Conservation (phyloP, 1,284 basidiomycete species). For the Sanghuangporus weigelae region DNA sequence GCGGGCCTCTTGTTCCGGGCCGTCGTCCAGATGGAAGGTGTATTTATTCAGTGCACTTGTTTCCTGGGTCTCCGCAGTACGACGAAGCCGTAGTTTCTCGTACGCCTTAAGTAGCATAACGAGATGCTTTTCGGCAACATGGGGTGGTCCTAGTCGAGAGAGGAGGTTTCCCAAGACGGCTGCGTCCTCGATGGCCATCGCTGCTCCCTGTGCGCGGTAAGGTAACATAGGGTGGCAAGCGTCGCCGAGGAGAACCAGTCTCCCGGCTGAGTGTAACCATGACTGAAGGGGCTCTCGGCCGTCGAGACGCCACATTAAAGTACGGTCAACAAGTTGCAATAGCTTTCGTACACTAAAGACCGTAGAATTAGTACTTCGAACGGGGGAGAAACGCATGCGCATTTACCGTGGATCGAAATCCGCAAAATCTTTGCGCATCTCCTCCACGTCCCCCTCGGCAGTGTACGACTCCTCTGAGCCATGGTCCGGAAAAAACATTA, state of each 20-base stretch:
- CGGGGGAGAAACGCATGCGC: not conserved
- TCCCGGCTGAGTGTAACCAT: constrained; percentile 46
- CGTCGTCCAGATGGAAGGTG: constrained; percentile 22
- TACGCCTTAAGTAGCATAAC: constrained; percentile 18
- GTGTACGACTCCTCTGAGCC: constrained; percentile 10
- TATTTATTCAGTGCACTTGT: constrained; percentile 20
- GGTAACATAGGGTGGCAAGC: constrained; percentile 68
- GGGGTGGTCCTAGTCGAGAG: constrained; percentile 31
- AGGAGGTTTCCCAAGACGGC: constrained; percentile 57
- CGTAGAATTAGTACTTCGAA: not conserved
- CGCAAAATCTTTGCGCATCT: constrained; percentile 39
- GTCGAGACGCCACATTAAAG: constrained; percentile 45
- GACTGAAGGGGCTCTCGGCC: constrained; percentile 40
- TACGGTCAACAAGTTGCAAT: constrained; percentile 37
- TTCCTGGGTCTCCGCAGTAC: constrained; percentile 19
- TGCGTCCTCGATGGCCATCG: constrained; percentile 65
- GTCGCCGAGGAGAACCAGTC: constrained; percentile 48
- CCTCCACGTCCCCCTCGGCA: constrained; percentile 27
- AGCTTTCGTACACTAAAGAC: constrained; percentile 40
- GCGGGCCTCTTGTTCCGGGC: constrained; percentile 21
- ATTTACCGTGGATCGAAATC: constrained; percentile 41
- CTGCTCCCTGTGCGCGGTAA: constrained; percentile 62
- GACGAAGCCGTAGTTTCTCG: constrained; percentile 13
- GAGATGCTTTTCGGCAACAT: constrained; percentile 9
- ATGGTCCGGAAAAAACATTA: constrained; percentile 36